These are phyloP conservation scores for Mitragyna speciosa DNA, from an alignment of 257 asterid species.

Conservation along the genomic window DNA sequence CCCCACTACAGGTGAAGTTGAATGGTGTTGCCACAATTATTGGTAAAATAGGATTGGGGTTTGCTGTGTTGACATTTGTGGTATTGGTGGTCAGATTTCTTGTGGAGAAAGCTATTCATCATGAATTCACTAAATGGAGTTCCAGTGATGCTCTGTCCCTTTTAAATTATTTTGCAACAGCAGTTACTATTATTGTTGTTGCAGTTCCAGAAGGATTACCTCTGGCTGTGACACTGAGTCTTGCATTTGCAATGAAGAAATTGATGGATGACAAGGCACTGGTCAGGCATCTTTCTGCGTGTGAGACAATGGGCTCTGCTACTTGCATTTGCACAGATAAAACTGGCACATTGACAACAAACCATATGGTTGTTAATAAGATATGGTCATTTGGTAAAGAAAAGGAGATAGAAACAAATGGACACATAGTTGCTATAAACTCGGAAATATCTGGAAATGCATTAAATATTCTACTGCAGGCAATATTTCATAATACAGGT, in stretches of 20 bases:
- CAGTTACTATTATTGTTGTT: slow-evolving; percentile 96
- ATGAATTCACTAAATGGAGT: slow-evolving; percentile 66
- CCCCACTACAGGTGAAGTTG: slow-evolving; percentile 95
- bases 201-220: slow-evolving; percentile 99
- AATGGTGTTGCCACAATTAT: slow-evolving; percentile 95
- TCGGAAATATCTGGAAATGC: slow-evolving; percentile 50
- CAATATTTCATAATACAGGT: slow-evolving; percentile 73
- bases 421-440: slow-evolving; percentile 31
- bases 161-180: slow-evolving; percentile 86
- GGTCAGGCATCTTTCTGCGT: slow-evolving; percentile 89
- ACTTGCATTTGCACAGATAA: slow-evolving; percentile 93
- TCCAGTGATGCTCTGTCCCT: slow-evolving; percentile 72
- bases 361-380: slow-evolving; percentile 86
- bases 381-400: slow-evolving; percentile 61
- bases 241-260: slow-evolving; percentile 91
- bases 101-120: slow-evolving; percentile 57
- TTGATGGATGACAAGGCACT: slow-evolving; percentile 82
- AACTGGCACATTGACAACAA: slow-evolving; percentile 93
- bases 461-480: slow-evolving; percentile 57
- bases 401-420: slow-evolving; percentile 44
- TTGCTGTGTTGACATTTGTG: slow-evolving; percentile 71
- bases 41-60: slow-evolving; percentile 82
- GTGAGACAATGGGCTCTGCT: slow-evolving; percentile 99
- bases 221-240: slow-evolving; percentile 94
- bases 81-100: slow-evolving; percentile 68